These are phyloP conservation scores for Cryptococcus amylolentus DNA, from an alignment of 1,284 basidiomycete species.

Conservation along the genomic window DNA sequence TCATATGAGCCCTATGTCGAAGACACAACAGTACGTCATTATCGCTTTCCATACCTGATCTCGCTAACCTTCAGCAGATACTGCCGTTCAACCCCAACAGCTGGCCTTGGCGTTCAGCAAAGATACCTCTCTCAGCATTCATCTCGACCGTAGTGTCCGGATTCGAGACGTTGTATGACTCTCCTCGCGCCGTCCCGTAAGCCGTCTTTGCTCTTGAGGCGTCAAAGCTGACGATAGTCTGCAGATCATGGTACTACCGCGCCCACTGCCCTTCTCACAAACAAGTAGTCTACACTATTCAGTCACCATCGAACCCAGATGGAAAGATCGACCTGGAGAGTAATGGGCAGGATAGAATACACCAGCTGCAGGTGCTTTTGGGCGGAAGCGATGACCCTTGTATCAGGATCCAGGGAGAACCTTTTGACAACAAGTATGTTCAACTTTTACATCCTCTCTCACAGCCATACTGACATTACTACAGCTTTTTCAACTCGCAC, in stretches of 20 bases:
- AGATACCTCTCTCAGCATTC: conserved; percentile 44
- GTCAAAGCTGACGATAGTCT: background rate
- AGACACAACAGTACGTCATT: conserved; percentile 31
- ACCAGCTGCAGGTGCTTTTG: conserved; percentile 31
- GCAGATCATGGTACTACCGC: conserved; percentile 25
- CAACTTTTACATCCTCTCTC: background rate
- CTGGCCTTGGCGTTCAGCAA: conserved; percentile 41
- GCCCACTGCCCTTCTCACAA: conserved; percentile 24
- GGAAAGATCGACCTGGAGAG: conserved; percentile 30
- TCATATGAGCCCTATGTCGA: conserved; percentile 44
- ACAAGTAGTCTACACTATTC: conserved; percentile 23
- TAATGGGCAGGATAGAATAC: conserved; percentile 29
- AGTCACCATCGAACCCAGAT: conserved; percentile 17
- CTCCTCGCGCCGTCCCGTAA: conserved; percentile 42
- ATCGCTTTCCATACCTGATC: background rate
- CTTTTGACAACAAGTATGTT: conserved; percentile 39
- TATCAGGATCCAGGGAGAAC: conserved; percentile 39
- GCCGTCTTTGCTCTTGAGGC: conserved; percentile 7
- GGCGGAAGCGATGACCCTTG: conserved; percentile 34
- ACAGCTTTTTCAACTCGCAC: conserved; percentile 43
- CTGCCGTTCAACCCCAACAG: conserved; percentile 24
- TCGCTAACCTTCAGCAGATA: conserved; percentile 10
- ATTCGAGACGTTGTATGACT: conserved; percentile 37
- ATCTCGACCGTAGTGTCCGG: conserved; percentile 38
- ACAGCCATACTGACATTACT: background rate